These are phyloP conservation scores for Neotropicomus parvogracilis DNA, from an alignment of 1,284 basidiomycete species.

Conservation along the genomic window DNA sequence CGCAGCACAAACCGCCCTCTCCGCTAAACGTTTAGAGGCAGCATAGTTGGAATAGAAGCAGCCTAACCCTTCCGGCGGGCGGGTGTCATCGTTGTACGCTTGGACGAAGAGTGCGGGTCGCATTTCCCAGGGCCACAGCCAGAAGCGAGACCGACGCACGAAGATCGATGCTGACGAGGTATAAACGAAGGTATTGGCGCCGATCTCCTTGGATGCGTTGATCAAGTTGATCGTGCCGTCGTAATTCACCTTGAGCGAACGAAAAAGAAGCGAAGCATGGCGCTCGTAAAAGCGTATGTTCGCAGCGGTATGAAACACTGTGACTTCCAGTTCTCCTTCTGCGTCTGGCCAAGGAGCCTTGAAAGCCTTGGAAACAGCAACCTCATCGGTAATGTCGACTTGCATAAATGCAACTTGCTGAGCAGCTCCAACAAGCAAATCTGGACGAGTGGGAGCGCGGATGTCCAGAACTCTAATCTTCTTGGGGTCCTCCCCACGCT, in stretches of 20 bases:
- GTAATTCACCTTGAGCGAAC: slow-evolving; percentile 61
- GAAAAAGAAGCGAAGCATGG: slow-evolving; percentile 43
- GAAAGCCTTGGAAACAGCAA: slow-evolving; percentile 57
- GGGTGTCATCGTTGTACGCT: slow-evolving; percentile 49
- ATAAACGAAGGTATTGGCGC: slow-evolving; percentile 52
- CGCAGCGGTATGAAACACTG: slow-evolving; percentile 71
- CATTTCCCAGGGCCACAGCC: slow-evolving; percentile 70
- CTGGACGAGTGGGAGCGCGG: slow-evolving; percentile 49
- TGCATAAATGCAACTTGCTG: slow-evolving; percentile 53
- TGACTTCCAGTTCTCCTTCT: slow-evolving; percentile 36
- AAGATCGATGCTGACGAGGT: slow-evolving; percentile 61
- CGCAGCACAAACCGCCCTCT: slow-evolving; percentile 52
- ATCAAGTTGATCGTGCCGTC: slow-evolving; percentile 62
- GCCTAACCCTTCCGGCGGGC: slow-evolving; percentile 45
- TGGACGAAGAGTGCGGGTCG: slow-evolving; percentile 54
- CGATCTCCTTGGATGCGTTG: slow-evolving; percentile 37
- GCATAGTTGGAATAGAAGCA: slow-evolving; percentile 74
- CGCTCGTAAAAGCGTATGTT: slow-evolving; percentile 75
- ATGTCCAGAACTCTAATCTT: slow-evolving; percentile 68
- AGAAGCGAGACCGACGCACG: slow-evolving; percentile 52
- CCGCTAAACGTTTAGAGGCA: slow-evolving; percentile 52
- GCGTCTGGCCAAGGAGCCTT: slow-evolving; percentile 55
- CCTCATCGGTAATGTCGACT: slow-evolving; percentile 53
- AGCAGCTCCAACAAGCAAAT: slow-evolving; percentile 48
- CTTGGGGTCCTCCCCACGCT: slow-evolving; percentile 64